These are phyloP conservation scores for Penicillium janthinellum DNA, from an alignment of 2,329 filamentous ascomycete genomes.

Conservation along the genomic window DNA sequence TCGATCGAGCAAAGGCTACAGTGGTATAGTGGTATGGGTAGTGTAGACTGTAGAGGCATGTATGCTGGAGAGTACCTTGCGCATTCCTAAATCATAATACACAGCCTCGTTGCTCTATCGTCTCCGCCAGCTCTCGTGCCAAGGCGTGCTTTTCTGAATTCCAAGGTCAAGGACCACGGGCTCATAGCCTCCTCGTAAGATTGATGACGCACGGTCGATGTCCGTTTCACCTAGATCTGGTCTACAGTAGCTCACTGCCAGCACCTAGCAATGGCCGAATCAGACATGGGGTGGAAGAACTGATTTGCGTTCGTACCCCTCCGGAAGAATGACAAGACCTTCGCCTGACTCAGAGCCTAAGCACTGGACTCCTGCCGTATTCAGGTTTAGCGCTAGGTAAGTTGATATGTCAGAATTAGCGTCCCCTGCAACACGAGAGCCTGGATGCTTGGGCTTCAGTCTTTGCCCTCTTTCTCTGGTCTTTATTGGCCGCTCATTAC, in stretches of 20 bases:
- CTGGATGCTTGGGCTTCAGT: neutral
- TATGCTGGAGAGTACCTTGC: neutral
- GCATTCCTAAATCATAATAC: constrained; percentile 2
- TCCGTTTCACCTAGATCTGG: neutral
- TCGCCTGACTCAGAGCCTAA: constrained; percentile 1
- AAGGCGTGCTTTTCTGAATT: neutral
- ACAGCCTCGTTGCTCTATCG: constrained; percentile 4
- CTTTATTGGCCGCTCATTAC: too few species aligned
- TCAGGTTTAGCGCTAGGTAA: constrained; percentile 18
- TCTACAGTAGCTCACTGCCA: neutral
- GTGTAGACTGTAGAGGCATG: neutral
- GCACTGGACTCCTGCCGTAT: constrained; percentile 8
- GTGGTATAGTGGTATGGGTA: neutral
- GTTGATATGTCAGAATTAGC: constrained; percentile 25
- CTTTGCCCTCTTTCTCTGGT: neutral
- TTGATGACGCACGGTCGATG: neutral
- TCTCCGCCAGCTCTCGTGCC: neutral
- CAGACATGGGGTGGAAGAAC: neutral
- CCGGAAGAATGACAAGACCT: neutral
- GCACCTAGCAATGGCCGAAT: neutral
- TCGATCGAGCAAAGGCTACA: neutral
- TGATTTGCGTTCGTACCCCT: neutral
- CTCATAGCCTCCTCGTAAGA: neutral
- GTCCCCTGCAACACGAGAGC: constrained; percentile 2
- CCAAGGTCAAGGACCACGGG: neutral